Conservation (phyloP, 257 asterid genomes). For the Solanum sitiens region DNA sequence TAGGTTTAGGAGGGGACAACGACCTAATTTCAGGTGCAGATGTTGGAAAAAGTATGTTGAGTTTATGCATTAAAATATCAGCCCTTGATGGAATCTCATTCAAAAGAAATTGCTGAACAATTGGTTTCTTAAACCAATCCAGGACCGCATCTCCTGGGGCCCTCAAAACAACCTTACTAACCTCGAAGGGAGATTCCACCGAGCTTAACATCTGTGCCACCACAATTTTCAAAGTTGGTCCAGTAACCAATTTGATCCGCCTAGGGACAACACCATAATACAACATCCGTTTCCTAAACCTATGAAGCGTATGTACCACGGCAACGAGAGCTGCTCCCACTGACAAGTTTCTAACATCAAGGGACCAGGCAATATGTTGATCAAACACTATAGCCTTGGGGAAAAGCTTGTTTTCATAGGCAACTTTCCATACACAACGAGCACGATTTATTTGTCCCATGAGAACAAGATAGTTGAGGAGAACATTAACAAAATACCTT, state of each 20-base stretch:
- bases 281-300: constrained; percentile 93
- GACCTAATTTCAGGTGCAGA: constrained; percentile 97
- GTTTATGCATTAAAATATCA: constrained; percentile 93
- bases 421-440: constrained; percentile 98
- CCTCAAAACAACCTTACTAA: constrained; percentile 90
- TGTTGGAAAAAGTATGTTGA: constrained; percentile 73
- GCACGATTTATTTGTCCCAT: constrained; percentile 99
- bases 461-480: constrained; percentile 87
- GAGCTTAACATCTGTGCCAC: constrained; percentile 73
- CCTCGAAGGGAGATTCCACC: constrained; percentile 89
- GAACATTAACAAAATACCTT: constrained; percentile 82
- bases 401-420: constrained; percentile 89
- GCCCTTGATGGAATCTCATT: constrained; percentile 97
- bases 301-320: constrained; percentile 90
- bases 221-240: constrained; percentile 88
- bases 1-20: constrained; percentile 80
- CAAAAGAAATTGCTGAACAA: constrained; percentile 85
- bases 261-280: constrained; percentile 95
- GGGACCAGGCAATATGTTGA: constrained; percentile 98
- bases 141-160: constrained; percentile 91
- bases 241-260: constrained; percentile 82
- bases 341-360: constrained; percentile 86
- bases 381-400: constrained; percentile 97
- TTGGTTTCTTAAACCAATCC: constrained; percentile 97
- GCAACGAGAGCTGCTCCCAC: constrained; percentile 96